phyloP scores from a whole-genome alignment of 306 rosid genomes.

The Phaseolus lunatus region DNA sequence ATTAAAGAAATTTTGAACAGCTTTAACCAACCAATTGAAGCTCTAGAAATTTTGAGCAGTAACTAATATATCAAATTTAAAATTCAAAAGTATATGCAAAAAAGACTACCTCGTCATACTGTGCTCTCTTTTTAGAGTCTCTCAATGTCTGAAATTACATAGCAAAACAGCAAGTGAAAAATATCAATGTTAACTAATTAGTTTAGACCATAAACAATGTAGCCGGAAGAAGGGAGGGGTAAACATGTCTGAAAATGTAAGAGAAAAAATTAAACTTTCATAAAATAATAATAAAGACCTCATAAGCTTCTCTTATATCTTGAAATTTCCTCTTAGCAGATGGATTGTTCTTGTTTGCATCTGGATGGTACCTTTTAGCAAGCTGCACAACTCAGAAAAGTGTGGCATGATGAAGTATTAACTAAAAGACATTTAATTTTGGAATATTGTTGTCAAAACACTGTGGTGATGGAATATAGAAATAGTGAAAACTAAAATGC shows the following conservation, averaged over 20 bases:
- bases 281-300: conserved; percentile 61
- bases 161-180: conserved; percentile 27
- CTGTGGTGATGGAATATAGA: conserved; percentile 14
- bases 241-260: conserved; percentile 18
- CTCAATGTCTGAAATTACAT: conserved; percentile 72
- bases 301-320: conserved; percentile 93
- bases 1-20: conserved; percentile 43
- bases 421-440: conserved; percentile 34
- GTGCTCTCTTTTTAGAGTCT: conserved; percentile 77
- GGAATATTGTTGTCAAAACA: conserved; percentile 32
- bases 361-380: conserved; percentile 96
- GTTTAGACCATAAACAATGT: conserved; percentile 31
- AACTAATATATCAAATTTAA: conserved; percentile 11
- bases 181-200: conserved; percentile 32
- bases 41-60: conserved; percentile 2
- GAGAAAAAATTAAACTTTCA: conserved; percentile 4
- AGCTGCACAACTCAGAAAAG: conserved; percentile 63
- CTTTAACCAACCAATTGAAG: conserved; percentile 22
- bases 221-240: conserved; percentile 20
- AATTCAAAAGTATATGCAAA: conserved; percentile 24
- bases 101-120: conserved; percentile 68
- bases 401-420: conserved; percentile 36
- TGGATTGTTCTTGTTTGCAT: conserved; percentile 83
- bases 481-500: conserved; percentile 35
- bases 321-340: conserved; percentile 90